phyloP scores from a whole-genome alignment of 2,329 filamentous ascomycete species.

The Penicillium concentricum region DNA sequence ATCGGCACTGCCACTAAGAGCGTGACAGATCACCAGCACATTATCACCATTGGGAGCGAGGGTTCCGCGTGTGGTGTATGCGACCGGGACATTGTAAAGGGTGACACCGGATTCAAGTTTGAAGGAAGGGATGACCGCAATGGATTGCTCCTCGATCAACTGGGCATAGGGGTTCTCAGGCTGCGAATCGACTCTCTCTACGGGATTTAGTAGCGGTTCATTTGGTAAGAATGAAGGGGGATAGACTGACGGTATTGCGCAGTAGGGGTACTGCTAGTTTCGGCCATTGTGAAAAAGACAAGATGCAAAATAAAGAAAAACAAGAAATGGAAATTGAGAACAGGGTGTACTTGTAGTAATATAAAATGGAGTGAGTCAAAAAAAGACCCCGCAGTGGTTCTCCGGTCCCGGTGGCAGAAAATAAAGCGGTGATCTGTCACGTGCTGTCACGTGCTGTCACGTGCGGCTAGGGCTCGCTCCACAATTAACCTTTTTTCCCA shows the following conservation, averaged over 20 bases:
- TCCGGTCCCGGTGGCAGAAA: constrained; percentile 9
- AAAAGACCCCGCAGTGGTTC: constrained; percentile 1
- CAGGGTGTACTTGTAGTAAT: background rate
- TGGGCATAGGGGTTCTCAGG: constrained; percentile 87
- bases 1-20: constrained; percentile 56
- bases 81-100: constrained; percentile 70
- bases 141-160: constrained; percentile 83
- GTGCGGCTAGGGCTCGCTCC: constrained; percentile 4
- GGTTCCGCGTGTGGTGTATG: constrained; percentile 62
- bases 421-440: background rate
- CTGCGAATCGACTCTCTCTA: constrained; percentile 60
- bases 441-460: background rate
- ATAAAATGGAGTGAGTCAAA: constrained; percentile 7
- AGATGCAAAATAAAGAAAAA: constrained; percentile 5
- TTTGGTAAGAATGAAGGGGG: constrained; percentile 9
- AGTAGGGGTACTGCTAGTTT: constrained; percentile 19
- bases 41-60: constrained; percentile 59
- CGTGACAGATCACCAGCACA: constrained; percentile 61
- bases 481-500: background rate
- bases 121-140: constrained; percentile 83
- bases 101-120: constrained; percentile 88
- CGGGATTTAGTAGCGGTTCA: constrained; percentile 54
- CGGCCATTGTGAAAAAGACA: constrained; percentile 25
- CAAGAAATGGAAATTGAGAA: background rate
- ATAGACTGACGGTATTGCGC: constrained; percentile 41